A percentile compares a stretch with the other conserved stretches of the same genome.
These are phyloP conservation scores for Rostrohypoxylon terebratum DNA, from an alignment of 495 filamentous ascomycete genomes.

Conservation along the genomic window DNA sequence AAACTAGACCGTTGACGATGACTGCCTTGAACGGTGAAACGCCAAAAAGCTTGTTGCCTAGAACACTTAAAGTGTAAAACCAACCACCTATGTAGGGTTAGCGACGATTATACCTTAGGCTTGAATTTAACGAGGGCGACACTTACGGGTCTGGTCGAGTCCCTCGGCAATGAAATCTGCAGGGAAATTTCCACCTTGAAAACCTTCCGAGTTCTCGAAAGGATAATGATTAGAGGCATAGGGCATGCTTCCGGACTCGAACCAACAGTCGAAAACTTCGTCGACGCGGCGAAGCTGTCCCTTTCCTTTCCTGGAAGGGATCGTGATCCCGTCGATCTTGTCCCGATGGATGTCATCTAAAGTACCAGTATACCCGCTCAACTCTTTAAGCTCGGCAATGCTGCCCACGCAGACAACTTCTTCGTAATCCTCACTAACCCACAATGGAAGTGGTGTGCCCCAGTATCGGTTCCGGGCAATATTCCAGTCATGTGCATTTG, in stretches of 20 bases:
- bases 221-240: slow-evolving; percentile 95
- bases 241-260: slow-evolving; percentile 91
- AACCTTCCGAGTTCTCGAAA: slow-evolving; percentile 89
- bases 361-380: slow-evolving; percentile 87
- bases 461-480: slow-evolving; percentile 96
- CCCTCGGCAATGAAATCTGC: slow-evolving; percentile 98
- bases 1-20: slow-evolving; percentile 95
- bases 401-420: slow-evolving; percentile 91
- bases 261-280: slow-evolving; percentile 99
- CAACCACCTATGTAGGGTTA: slow-evolving; percentile 71
- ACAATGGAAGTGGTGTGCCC: slow-evolving; percentile 94
- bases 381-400: slow-evolving; percentile 82
- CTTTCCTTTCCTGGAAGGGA: slow-evolving; percentile 91
- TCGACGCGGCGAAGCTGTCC: slow-evolving; percentile 82
- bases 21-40: slow-evolving; percentile 94
- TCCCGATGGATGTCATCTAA: slow-evolving; percentile 94
- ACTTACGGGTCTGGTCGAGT: slow-evolving; percentile 75
- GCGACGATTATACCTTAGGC: neutral
- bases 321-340: slow-evolving; percentile 95
- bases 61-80: slow-evolving; percentile 94
- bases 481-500: slow-evolving; percentile 97
- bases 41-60: slow-evolving; percentile 92
- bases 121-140: neutral
- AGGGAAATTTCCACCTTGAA: slow-evolving; percentile 81
- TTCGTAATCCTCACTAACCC: slow-evolving; percentile 88